Evolutionary conservation across 495 filamentous ascomycete genomes (phyloP).

Genomic region (Copromyces sp.): DNA sequence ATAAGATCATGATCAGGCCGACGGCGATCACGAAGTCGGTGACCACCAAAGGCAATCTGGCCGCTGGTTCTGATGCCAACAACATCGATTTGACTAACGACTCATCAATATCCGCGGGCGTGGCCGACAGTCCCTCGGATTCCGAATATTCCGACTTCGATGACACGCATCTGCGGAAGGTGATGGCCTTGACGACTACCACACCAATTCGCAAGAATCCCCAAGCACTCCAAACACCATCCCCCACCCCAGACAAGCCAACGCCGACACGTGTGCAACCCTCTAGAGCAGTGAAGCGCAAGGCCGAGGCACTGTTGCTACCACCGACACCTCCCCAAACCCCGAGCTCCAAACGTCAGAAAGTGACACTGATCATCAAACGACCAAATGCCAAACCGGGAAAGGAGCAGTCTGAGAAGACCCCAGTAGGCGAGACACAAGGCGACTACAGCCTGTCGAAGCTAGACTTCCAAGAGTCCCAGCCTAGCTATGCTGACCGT

Average conservation of each 20-base stretch:
- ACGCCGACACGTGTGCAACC: constrained; percentile 19
- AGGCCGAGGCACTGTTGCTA: not conserved
- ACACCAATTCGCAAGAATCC: not conserved
- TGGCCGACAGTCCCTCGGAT: not conserved
- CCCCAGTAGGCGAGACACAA: not conserved
- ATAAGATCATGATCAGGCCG: not conserved
- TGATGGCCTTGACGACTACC: not conserved
- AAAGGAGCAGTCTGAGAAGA: not conserved
- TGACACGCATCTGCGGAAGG: not conserved
- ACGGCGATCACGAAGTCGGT: not conserved
- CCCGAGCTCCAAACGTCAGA: not conserved
- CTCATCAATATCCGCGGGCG: not conserved
- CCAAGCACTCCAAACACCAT: not conserved
- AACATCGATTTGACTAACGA: not conserved
- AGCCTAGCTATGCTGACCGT: not conserved
- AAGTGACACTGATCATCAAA: not conserved
- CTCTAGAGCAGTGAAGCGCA: constrained; percentile 15
- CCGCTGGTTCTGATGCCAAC: not conserved
- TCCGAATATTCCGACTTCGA: not conserved
- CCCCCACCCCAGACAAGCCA: not conserved
- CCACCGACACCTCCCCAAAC: not conserved
- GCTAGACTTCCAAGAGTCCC: constrained; percentile 3
- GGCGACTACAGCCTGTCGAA: constrained; percentile 12
- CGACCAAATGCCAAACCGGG: not conserved
- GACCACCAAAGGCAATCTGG: not conserved